These are phyloP conservation scores for Verbena officinalis DNA, from an alignment of 257 asterid species.

Conservation along the genomic window DNA sequence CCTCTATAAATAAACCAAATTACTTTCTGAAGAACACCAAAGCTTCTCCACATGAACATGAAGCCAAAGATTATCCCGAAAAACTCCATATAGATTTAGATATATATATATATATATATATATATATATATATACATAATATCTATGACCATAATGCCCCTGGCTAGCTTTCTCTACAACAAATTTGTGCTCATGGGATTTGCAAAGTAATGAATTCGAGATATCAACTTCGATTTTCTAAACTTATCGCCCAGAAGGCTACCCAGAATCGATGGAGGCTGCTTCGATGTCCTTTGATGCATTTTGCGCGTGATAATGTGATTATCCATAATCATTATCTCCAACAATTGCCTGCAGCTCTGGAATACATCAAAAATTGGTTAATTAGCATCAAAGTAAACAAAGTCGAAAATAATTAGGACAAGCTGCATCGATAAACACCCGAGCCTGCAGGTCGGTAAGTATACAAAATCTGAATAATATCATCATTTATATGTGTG, in stretches of 20 bases:
- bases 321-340: conserved; percentile 68
- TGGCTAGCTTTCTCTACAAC: conserved; percentile 41
- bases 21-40: too few species aligned
- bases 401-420: not conserved
- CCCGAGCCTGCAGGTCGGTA: too few species aligned
- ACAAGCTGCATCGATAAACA: too few species aligned
- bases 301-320: conserved; percentile 59
- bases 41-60: too few species aligned
- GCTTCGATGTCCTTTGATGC: conserved; percentile 51
- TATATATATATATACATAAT: not conserved
- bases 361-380: conserved; percentile 39
- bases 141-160: conserved; percentile 14
- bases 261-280: conserved; percentile 67
- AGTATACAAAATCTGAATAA: not conserved
- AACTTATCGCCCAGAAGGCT: conserved; percentile 49
- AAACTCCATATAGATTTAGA: not conserved
- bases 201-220: conserved; percentile 75
- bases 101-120: not conserved
- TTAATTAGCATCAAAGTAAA: conserved; percentile 20
- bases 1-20: too few species aligned
- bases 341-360: conserved; percentile 85
- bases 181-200: conserved; percentile 64
- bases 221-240: conserved; percentile 46
- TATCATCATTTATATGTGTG: too few species aligned
- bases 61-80: not conserved